Percentiles rank a stretch among this genome's conserved stretches.
Conservation (phyloP, 257 asterid species). For the Nicotiana noctiflora region DNA sequence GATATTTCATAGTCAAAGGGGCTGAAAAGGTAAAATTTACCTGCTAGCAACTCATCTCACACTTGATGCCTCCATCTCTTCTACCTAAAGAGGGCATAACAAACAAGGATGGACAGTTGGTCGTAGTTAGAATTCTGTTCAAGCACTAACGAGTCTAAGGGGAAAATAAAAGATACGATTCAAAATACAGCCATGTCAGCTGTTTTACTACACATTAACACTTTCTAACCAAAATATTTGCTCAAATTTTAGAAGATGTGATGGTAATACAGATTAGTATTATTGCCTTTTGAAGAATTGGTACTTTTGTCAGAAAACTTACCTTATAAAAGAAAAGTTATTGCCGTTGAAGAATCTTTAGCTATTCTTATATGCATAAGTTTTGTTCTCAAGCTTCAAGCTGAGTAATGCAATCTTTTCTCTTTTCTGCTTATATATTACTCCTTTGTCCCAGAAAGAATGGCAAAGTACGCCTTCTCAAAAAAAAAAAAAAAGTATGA, state of each 20-base stretch:
- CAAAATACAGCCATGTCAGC: background rate
- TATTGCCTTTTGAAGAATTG: background rate
- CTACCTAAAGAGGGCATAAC: background rate
- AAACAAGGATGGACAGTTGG: constrained; percentile 1
- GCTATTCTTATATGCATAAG: background rate
- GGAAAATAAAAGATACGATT: background rate
- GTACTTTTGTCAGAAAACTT: too few species aligned
- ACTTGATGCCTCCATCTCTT: background rate
- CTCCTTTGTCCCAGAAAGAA: background rate
- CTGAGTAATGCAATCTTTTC: background rate
- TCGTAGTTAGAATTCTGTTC: background rate
- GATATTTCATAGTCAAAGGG: constrained; percentile 87
- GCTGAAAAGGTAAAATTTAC: constrained; percentile 75
- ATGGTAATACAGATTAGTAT: background rate
- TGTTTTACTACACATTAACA: background rate
- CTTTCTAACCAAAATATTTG: background rate
- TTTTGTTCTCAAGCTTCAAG: background rate
- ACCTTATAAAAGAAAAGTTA: too few species aligned
- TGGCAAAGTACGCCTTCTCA: background rate
- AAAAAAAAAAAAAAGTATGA: background rate
- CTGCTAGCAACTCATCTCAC: background rate
- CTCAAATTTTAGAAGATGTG: background rate
- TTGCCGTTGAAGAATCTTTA: background rate
- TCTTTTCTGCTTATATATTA: background rate
- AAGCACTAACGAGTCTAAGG: background rate